Evolutionary conservation across 371 early-diverging fungal species (phyloP), one percentile per base, ranked within the genome.

Genomic region (Coemansia sp.): DNA sequence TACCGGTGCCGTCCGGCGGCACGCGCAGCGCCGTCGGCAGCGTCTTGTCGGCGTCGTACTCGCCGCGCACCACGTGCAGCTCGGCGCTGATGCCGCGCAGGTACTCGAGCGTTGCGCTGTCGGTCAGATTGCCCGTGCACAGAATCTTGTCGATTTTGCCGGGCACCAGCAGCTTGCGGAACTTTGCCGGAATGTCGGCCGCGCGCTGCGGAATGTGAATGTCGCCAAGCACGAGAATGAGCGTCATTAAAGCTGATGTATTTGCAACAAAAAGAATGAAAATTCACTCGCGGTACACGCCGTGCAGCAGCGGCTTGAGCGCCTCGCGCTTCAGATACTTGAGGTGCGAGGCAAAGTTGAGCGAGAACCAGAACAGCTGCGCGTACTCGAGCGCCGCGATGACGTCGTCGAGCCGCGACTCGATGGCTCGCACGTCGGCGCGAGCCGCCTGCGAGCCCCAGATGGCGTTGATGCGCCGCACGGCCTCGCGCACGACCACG

Each of bases 111-210:
- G 91, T 90, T 40, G 91, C 92, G 42, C 85, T 83, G 78, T 90
- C 89, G 38, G 84, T 85, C 5, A 91, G 76, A 77, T 96, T 96
- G 42, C 98, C 98, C 8, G 95, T 95, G 72, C 90, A 90, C 52
- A 97, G 82, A 63, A 95, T 94, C 75, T 91, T 91, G 77, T 95
- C 94, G 60, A 97, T 97, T 75, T 97, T 95, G 43, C 97, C 97
- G 2, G 93, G 93, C 10, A 90, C 90, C 71, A 93, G 79, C 36
- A 97, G 83, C 75, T 90, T 93, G 69, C 91, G 90, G 82, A 97
- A 95, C 78, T 91, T 91, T 50, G 83, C 79, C 0, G 97, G 95
- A 50, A 97, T 82, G 78, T 90, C 93, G 55, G 87, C 84, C 20
- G 88, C 88, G 20, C 98, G 85, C 71, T 93, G 88, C 41, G 98